Evolutionary conservation across 306 rosid species (phyloP).

Genomic region (Psophocarpus tetragonolobus): DNA sequence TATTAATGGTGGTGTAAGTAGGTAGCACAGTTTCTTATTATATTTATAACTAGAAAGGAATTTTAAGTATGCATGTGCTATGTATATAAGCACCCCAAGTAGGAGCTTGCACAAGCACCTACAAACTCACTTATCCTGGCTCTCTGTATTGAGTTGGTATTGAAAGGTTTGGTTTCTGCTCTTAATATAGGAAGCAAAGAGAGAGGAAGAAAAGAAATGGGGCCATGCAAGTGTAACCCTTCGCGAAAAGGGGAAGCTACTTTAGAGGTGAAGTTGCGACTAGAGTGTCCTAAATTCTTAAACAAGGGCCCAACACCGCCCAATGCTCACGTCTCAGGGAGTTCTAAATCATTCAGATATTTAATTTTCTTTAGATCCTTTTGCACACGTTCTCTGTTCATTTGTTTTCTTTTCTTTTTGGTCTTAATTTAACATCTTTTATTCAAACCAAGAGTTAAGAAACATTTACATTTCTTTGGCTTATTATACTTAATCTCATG

Average conservation of each 20-base stretch:
- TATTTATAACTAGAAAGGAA: not conserved
- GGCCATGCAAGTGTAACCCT: conserved; percentile 41
- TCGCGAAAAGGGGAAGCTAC: conserved; percentile 44
- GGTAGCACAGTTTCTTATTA: conserved; percentile 7
- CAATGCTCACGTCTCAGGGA: conserved; percentile 30
- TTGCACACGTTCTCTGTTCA: not conserved
- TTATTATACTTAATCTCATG: not conserved
- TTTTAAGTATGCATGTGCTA: not conserved
- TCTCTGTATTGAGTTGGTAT: not conserved
- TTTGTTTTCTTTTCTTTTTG: not conserved
- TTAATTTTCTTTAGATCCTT: not conserved
- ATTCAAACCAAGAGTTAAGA: not conserved
- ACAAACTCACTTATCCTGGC: not conserved
- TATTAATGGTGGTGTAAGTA: conserved; percentile 6
- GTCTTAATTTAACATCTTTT: not conserved
- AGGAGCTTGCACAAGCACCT: conserved; percentile 28
- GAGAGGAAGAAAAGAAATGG: conserved; percentile 25
- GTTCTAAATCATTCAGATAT: not conserved
- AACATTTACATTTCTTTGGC: not conserved
- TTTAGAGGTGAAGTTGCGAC: conserved; percentile 50
- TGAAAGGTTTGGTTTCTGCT: not conserved
- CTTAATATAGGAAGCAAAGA: conserved; percentile 28
- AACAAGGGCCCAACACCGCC: conserved; percentile 35
- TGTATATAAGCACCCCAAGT: not conserved
- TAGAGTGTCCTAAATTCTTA: conserved; percentile 41